phyloP scores from a whole-genome alignment of 331 rosid genomes.

The Acacia concinna region DNA sequence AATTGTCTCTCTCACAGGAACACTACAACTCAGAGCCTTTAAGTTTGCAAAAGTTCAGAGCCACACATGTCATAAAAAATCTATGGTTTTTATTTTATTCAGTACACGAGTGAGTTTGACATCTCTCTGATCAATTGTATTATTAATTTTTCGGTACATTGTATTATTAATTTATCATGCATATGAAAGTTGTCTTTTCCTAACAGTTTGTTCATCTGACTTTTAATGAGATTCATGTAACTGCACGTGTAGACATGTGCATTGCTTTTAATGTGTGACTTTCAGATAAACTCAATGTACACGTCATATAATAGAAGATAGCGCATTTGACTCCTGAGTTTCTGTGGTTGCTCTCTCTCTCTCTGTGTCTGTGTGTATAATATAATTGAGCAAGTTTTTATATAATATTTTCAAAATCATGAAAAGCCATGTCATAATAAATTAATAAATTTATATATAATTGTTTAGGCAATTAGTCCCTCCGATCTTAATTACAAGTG shows the following conservation, averaged over 20 bases:
- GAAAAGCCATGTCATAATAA: too few relatives aligned
- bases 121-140: neutral
- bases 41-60: neutral
- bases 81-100: neutral
- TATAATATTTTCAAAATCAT: too few relatives aligned
- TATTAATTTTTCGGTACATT: too few relatives aligned
- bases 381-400: neutral
- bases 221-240: neutral
- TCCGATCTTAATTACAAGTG: too few relatives aligned
- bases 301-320: neutral
- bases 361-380: neutral
- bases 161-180: too few relatives aligned
- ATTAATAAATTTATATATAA: too few relatives aligned
- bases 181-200: neutral
- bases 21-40: constrained; percentile 30
- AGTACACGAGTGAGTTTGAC: constrained; percentile 19
- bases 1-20: constrained; percentile 47
- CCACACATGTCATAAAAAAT: neutral
- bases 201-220: neutral
- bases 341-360: neutral
- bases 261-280: neutral
- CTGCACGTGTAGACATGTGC: constrained; percentile 8
- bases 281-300: neutral
- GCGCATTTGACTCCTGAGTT: neutral
- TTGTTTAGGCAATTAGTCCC: too few relatives aligned